These are phyloP conservation scores for Exophiala lecanii-corni DNA, from an alignment of 2,329 filamentous ascomycete species.

Conservation along the genomic window DNA sequence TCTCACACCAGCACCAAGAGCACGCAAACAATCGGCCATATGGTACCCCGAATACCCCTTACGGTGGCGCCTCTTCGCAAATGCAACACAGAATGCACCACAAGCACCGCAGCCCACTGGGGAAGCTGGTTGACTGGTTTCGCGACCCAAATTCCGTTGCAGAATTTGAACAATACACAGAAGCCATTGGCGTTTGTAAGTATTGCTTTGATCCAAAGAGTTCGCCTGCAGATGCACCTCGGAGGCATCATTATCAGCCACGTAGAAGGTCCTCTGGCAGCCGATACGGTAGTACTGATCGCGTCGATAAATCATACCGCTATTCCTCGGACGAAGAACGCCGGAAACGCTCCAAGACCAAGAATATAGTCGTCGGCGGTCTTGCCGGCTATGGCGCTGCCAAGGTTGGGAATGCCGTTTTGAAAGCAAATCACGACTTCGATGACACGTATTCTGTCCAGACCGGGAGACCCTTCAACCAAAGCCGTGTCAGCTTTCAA, in stretches of 20 bases:
- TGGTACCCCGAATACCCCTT: background rate
- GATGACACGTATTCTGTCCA: constrained; percentile 58
- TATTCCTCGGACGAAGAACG: constrained; percentile 50
- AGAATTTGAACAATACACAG: constrained; percentile 63
- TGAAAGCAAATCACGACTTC: constrained; percentile 49
- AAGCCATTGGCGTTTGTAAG: constrained; percentile 62
- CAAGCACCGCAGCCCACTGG: constrained; percentile 53
- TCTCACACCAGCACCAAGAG: background rate
- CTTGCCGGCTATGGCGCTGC: constrained; percentile 52
- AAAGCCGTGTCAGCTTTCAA: constrained; percentile 29
- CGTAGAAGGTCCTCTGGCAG: constrained; percentile 23
- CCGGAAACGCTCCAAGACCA: constrained; percentile 42
- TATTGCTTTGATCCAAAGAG: constrained; percentile 61
- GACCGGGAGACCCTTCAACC: constrained; percentile 43
- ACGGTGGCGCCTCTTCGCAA: constrained; percentile 1
- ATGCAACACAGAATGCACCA: constrained; percentile 34
- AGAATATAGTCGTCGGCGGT: constrained; percentile 49
- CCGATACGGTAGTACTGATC: constrained; percentile 37
- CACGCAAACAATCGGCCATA: constrained; percentile 29
- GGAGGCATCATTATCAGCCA: constrained; percentile 54
- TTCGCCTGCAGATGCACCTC: constrained; percentile 53
- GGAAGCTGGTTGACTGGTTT: constrained; percentile 56
- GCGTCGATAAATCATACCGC: constrained; percentile 57
- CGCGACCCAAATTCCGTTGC: constrained; percentile 60
- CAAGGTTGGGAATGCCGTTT: constrained; percentile 50